Base-by-base conservation (phyloP, 306 rosid species). In the Vigna reflexopilosa region DNA sequence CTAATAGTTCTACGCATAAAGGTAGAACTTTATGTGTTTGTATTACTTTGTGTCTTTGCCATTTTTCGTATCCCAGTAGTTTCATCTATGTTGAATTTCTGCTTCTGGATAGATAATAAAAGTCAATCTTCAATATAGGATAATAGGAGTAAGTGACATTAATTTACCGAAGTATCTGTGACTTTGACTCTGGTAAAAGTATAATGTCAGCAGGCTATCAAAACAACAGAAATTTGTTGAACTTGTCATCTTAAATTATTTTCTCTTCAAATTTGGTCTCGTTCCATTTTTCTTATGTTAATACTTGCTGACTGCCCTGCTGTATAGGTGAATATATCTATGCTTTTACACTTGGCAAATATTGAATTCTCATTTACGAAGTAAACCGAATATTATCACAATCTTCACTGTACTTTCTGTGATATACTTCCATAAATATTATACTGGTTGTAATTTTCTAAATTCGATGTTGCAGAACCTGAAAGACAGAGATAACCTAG, bases 1-100 rank as follows among this genome's bases (percentile, higher is more conserved):
- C 88, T 96, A 42, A 79, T 87, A 68, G 88, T 93, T 15, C 89
- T 93, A 34, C 94, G 89, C 81, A 65, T 85, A 32, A 93, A 96
- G 99, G 99, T 96, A 79, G 63, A 51, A 16, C 34, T 24, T 80
- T 32, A 19, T 1, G 4, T 47, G 34, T 38, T 49, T 47, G 26
- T 32, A 19, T 55, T 61, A 32, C 47, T 52, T 51, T 40, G 16
- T 28, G 19, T 34, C 32, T 24, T 44, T 0, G 5, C 64, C 58
- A 13, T 55, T 30, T 66, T 66, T 80, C 42, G 58, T 22, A 57
- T 72, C 48, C 56, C 13, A 38, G 13, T 56, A 57, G 73, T 75
- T 52, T 48, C 62, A 28, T 67, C 55, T 13, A 13, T 44, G 12
- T 45, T 17, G 28, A 70, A 26, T 64, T 65, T 44, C n/a, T 76